These are phyloP conservation scores for Pseudogymnoascus destructans DNA, from an alignment of 2,329 filamentous ascomycete genomes.

Conservation along the genomic window DNA sequence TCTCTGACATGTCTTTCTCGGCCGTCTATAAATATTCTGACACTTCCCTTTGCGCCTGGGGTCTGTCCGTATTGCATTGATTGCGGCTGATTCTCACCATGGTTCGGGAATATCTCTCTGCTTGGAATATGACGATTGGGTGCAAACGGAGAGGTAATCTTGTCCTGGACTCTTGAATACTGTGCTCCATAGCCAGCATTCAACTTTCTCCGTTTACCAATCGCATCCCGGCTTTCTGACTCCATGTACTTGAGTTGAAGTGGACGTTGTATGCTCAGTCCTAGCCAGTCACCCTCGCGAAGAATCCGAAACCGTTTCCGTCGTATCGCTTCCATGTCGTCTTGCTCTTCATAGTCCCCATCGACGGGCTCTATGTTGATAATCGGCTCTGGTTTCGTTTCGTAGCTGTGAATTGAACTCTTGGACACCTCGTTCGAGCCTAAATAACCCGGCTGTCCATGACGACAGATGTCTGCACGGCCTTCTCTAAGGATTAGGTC, in stretches of 20 bases:
- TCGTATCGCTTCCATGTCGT: constrained; percentile 14
- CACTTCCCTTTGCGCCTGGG: constrained; percentile 7
- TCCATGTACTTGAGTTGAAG: constrained; percentile 17
- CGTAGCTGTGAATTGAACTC: background rate
- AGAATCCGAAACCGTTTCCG: constrained; percentile 22
- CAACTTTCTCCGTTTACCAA: constrained; percentile 22
- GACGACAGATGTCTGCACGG: background rate
- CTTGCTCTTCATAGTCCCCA: constrained; percentile 1
- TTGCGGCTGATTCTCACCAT: background rate
- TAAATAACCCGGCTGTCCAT: background rate
- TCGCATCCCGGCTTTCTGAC: constrained; percentile 16
- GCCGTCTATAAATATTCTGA: constrained; percentile 23
- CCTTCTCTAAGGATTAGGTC: background rate
- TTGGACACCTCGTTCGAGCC: background rate
- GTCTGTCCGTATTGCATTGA: background rate
- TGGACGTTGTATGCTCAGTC: constrained; percentile 19
- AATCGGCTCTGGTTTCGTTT: background rate
- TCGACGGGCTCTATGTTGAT: background rate
- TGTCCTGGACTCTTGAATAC: constrained; percentile 15
- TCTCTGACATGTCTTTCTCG: constrained; percentile 17
- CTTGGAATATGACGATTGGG: background rate
- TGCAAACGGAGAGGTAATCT: constrained; percentile 15
- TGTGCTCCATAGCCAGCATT: constrained; percentile 17
- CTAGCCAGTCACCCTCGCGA: constrained; percentile 23
- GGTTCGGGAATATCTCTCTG: background rate